Conservation (phyloP, 176 grass and related monocot species). For the Thalia dealbata region DNA sequence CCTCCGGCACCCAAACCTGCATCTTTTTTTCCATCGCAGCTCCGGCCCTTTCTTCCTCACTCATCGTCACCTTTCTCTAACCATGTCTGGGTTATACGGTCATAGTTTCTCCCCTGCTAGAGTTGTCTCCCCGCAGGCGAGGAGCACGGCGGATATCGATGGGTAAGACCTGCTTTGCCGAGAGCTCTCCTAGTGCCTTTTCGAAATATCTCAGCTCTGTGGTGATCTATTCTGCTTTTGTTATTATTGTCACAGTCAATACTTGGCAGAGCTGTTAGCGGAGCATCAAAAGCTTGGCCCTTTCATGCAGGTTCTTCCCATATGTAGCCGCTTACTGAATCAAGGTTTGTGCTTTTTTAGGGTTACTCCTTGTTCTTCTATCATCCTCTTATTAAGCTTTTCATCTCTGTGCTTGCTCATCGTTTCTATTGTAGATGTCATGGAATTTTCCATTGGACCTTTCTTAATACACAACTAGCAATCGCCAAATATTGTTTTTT, state of each 20-base stretch:
- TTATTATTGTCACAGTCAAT: conserved; percentile 47
- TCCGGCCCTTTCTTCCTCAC: not conserved
- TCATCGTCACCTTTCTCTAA: conserved; percentile 3
- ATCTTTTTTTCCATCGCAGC: conserved; percentile 18
- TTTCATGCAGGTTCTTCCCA: conserved; percentile 94
- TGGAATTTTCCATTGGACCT: not conserved
- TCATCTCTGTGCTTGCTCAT: not conserved
- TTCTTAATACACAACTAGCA: not conserved
- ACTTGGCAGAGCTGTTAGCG: conserved; percentile 74
- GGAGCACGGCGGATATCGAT: not conserved
- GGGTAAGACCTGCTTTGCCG: too few species aligned
- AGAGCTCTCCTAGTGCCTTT: not conserved
- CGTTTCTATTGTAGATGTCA: not conserved
- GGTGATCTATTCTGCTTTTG: conserved; percentile 21
- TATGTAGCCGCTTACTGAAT: conserved; percentile 79
- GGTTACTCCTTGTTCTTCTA: not conserved
- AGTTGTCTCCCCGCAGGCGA: conserved; percentile 10
- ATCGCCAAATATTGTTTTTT: not conserved
- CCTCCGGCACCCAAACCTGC: not conserved
- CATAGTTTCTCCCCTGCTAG: conserved; percentile 21
- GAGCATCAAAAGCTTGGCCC: conserved; percentile 95
- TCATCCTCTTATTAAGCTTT: not conserved
- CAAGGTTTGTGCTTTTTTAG: conserved; percentile 41
- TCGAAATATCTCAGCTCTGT: conserved; percentile 16
- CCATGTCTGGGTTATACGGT: not conserved